A percentile compares a stretch with the other conserved stretches of the same genome.
These are phyloP conservation scores for Plantago rigida DNA, from an alignment of 305 asterid genomes.

Conservation along the genomic window DNA sequence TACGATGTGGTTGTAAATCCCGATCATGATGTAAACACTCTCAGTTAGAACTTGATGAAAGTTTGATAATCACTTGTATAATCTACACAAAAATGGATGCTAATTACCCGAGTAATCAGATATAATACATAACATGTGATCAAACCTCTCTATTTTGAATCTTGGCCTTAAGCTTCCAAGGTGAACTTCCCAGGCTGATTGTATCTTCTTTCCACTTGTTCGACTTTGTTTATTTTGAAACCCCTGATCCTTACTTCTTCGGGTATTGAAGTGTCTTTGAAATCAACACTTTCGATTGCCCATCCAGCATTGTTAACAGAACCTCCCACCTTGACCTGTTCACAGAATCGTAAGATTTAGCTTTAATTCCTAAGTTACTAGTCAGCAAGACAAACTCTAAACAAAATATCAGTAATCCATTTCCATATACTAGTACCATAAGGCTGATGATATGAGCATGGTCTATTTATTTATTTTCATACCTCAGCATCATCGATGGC, in stretches of 20 bases:
- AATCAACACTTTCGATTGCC: constrained; percentile 2
- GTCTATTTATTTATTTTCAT: too few relatives aligned
- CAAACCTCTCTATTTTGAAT: constrained; percentile 3
- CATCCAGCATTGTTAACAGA: constrained; percentile 5
- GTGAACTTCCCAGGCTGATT: constrained; percentile 54
- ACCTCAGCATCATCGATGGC: constrained; percentile 62
- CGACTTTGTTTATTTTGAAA: constrained; percentile 60
- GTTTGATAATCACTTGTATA: neutral
- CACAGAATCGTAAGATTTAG: too few relatives aligned
- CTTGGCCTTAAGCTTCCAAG: constrained; percentile 35
- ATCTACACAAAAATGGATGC: constrained; percentile 21
- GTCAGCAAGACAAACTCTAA: too few relatives aligned
- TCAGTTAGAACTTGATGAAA: neutral
- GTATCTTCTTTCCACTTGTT: constrained; percentile 58
- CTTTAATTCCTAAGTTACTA: too few relatives aligned
- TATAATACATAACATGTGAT: constrained; percentile 12
- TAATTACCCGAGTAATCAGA: constrained; percentile 12
- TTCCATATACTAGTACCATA: too few relatives aligned
- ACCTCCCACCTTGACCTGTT: constrained; percentile 5
- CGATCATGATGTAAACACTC: too few relatives aligned
- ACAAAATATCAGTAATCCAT: too few relatives aligned
- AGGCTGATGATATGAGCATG: too few relatives aligned
- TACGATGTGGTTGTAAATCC: too few relatives aligned
- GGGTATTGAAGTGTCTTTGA: constrained; percentile 10
- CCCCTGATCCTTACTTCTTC: constrained; percentile 30